A percentile compares a stretch with the other conserved stretches of the same genome.
phyloP scores from a whole-genome alignment of 148 eudicot genomes.

The Cornus suecica region DNA sequence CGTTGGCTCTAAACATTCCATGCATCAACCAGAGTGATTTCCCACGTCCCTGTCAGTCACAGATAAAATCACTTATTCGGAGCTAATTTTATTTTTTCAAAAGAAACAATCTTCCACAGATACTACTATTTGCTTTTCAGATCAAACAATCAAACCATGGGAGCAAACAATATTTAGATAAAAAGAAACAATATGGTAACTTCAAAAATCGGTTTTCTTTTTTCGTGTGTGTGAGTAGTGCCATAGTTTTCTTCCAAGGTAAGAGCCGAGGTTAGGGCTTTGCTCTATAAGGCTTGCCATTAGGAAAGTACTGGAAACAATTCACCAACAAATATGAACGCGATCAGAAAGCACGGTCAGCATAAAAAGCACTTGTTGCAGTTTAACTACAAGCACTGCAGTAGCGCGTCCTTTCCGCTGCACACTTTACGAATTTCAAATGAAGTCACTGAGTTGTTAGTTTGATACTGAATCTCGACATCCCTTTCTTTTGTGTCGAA shows the following conservation, averaged over 20 bases:
- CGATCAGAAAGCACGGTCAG: background rate
- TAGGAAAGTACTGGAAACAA: background rate
- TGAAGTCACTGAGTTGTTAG: background rate
- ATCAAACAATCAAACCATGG: too few relatives aligned
- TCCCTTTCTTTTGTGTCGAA: too few relatives aligned
- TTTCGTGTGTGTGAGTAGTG: too few relatives aligned
- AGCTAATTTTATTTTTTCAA: too few relatives aligned
- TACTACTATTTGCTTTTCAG: too few relatives aligned
- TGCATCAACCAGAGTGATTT: slow-evolving; percentile 76
- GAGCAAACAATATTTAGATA: too few relatives aligned
- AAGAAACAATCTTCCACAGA: too few relatives aligned
- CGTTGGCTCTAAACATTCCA: slow-evolving; percentile 81
- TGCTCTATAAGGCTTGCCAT: background rate
- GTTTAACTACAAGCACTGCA: too few relatives aligned
- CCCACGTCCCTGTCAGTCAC: slow-evolving; percentile 65
- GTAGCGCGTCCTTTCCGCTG: background rate
- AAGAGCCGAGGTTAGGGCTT: background rate
- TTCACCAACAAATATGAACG: background rate
- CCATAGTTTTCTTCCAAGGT: background rate
- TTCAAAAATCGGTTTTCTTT: too few relatives aligned
- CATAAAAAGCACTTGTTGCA: too few relatives aligned
- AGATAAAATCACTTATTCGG: background rate
- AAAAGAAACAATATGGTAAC: too few relatives aligned
- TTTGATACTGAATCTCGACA: too few relatives aligned
- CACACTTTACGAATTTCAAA: background rate